phyloP scores from a whole-genome alignment of 2,329 filamentous ascomycete species.

The Pseudocercospora crystallina region DNA sequence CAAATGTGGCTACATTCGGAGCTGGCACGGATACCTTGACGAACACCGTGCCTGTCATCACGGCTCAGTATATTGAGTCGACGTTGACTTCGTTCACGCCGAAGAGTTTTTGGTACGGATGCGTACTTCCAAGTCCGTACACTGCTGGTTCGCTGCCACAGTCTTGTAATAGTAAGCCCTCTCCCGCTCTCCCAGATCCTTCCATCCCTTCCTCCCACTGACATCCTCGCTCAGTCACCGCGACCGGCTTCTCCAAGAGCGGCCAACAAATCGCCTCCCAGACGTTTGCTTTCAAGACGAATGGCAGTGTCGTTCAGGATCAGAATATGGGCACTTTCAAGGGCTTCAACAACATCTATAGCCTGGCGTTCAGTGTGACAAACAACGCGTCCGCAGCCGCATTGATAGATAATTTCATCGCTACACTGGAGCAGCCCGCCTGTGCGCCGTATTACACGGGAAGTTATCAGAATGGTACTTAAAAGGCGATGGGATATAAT shows the following conservation, averaged over 20 bases:
- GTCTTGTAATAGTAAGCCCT: constrained; percentile 12
- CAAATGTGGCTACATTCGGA: constrained; percentile 18
- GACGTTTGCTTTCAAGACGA: constrained; percentile 18
- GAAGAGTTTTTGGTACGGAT: constrained; percentile 18
- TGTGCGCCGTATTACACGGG: constrained; percentile 14
- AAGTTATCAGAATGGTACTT: constrained; percentile 16
- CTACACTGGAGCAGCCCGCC: constrained; percentile 14
- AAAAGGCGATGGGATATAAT: not conserved
- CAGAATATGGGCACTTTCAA: constrained; percentile 16
- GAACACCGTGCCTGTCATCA: constrained; percentile 11
- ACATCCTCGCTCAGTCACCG: constrained; percentile 16
- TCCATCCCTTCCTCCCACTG: too few species aligned
- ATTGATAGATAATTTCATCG: constrained; percentile 21
- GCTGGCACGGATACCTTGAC: constrained; percentile 12
- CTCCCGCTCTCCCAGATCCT: too few species aligned
- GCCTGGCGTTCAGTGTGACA: constrained; percentile 15
- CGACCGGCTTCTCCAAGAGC: constrained; percentile 10
- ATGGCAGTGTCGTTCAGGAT: constrained; percentile 20
- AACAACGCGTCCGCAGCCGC: constrained; percentile 8
- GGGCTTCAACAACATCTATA: constrained; percentile 14
- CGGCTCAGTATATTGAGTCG: constrained; percentile 16
- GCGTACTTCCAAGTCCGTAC: constrained; percentile 18
- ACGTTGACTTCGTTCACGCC: constrained; percentile 17
- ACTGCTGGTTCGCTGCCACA: constrained; percentile 19
- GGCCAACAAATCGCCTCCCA: constrained; percentile 9